These are phyloP conservation scores for Hypericum androsaemum DNA, from an alignment of 345 rosid genomes.

Conservation along the genomic window DNA sequence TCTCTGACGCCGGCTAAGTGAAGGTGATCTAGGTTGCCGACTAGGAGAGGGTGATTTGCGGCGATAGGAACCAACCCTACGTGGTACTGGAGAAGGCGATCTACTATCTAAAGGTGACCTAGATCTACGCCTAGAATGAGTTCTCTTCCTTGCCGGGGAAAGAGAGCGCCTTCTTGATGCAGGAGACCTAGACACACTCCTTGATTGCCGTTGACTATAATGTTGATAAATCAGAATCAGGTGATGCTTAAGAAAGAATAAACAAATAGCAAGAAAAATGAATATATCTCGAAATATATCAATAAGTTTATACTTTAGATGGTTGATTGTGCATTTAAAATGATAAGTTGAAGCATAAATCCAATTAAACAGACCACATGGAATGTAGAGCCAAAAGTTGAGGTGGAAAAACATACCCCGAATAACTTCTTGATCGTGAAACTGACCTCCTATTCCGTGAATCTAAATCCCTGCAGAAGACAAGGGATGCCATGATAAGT, in stretches of 20 bases:
- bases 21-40: slow-evolving; percentile 23
- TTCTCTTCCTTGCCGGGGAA: slow-evolving; percentile 40
- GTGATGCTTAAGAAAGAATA: not conserved
- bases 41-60: slow-evolving; percentile 15
- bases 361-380: slow-evolving; percentile 1
- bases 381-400: slow-evolving; percentile 1
- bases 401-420: slow-evolving; percentile 34
- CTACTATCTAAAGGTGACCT: slow-evolving; percentile 35
- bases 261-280: not conserved
- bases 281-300: not conserved
- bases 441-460: slow-evolving; percentile 42
- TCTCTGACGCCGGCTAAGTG: slow-evolving; percentile 14
- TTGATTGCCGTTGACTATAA: slow-evolving; percentile 38
- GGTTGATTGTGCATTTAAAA: not conserved
- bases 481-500: slow-evolving; percentile 5
- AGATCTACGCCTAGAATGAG: slow-evolving; percentile 40
- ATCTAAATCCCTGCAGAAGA: slow-evolving; percentile 39
- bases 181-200: slow-evolving; percentile 71
- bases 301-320: too few relatives aligned
- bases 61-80: slow-evolving; percentile 15
- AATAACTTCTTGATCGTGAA: slow-evolving; percentile 58
- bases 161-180: slow-evolving; percentile 20
- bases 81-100: slow-evolving; percentile 35
- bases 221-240: slow-evolving; percentile 9
- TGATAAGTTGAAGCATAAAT: not conserved